Conservation (phyloP, 2,329 filamentous ascomycete species). For the Cladosporium sphaerospermum region DNA sequence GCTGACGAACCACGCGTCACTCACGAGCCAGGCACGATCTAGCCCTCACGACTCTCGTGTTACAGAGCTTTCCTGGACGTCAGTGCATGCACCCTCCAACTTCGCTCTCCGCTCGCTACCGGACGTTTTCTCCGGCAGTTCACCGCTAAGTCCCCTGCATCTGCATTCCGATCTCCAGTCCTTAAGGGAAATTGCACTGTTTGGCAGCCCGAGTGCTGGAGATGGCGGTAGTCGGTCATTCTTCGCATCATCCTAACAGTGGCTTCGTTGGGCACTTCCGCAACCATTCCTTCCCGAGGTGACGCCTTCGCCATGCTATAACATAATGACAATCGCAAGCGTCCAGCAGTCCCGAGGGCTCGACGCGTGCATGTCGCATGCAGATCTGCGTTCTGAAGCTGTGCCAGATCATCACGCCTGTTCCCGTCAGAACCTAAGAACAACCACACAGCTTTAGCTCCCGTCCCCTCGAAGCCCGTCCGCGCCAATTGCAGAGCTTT, state of each 20-base stretch:
- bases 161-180: slow-evolving; percentile 10
- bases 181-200: slow-evolving; percentile 4
- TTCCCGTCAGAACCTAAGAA: slow-evolving; percentile 5
- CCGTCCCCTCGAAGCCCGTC: background rate
- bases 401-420: slow-evolving; percentile 11
- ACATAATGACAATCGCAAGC: background rate
- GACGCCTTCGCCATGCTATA: background rate
- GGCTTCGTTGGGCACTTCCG: too few species aligned
- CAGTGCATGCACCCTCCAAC: slow-evolving; percentile 10
- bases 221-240: too few species aligned
- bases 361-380: slow-evolving; percentile 4
- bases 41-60: slow-evolving; percentile 7
- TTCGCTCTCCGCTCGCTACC: slow-evolving; percentile 8
- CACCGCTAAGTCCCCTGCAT: slow-evolving; percentile 11
- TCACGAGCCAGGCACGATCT: slow-evolving; percentile 9
- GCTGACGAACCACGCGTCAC: slow-evolving; percentile 7
- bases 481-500: slow-evolving; percentile 4
- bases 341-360: background rate
- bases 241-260: too few species aligned
- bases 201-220: background rate
- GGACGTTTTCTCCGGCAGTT: slow-evolving; percentile 10
- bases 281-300: too few species aligned
- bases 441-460: slow-evolving; percentile 7
- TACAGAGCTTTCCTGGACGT: slow-evolving; percentile 7
- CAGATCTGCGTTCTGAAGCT: slow-evolving; percentile 11